Evolutionary conservation across 495 filamentous ascomycete species (phyloP).

Genomic region (Penicilliopsis zonata): DNA sequence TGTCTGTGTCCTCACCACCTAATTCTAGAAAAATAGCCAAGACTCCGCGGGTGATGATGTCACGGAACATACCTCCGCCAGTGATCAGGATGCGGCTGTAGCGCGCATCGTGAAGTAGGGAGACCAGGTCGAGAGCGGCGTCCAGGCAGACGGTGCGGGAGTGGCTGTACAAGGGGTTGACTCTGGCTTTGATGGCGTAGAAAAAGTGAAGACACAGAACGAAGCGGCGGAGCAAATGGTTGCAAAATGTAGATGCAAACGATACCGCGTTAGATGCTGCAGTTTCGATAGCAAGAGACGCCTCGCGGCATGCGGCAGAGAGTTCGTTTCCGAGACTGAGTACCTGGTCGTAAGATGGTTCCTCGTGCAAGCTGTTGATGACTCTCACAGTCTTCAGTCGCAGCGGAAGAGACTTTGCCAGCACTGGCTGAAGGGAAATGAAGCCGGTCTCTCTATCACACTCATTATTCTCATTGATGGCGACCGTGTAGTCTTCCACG

Average conservation of each 20-base stretch:
- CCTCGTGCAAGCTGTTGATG: conserved; percentile 33
- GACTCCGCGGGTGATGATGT: conserved; percentile 23
- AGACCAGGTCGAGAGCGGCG: conserved; percentile 25
- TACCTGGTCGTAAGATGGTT: conserved; percentile 33
- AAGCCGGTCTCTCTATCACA: conserved; percentile 24
- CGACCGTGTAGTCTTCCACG: conserved; percentile 30
- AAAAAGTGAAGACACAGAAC: conserved; percentile 33
- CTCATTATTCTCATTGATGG: too few species aligned
- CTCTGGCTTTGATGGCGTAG: conserved; percentile 28
- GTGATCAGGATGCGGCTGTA: conserved; percentile 27
- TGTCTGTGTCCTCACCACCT: conserved; percentile 13
- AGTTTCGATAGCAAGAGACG: conserved; percentile 8
- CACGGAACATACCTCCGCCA: conserved; percentile 38
- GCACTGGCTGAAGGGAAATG: conserved; percentile 31
- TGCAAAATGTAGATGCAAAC: conserved; percentile 17
- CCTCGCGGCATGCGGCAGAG: conserved; percentile 16
- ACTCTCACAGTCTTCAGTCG: conserved; percentile 25
- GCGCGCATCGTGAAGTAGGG: conserved; percentile 23
- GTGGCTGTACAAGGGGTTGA: conserved; percentile 34
- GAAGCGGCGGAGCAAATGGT: conserved; percentile 33
- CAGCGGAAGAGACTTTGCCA: conserved; percentile 29
- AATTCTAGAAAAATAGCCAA: conserved; percentile 28
- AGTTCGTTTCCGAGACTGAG: conserved; percentile 26
- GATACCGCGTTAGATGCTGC: conserved; percentile 1
- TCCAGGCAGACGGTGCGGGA: conserved; percentile 36